Percentiles rank a stretch among this genome's conserved stretches.
Evolutionary conservation across 495 filamentous ascomycete species (phyloP).

Genomic region (Neurospora cerealis): DNA sequence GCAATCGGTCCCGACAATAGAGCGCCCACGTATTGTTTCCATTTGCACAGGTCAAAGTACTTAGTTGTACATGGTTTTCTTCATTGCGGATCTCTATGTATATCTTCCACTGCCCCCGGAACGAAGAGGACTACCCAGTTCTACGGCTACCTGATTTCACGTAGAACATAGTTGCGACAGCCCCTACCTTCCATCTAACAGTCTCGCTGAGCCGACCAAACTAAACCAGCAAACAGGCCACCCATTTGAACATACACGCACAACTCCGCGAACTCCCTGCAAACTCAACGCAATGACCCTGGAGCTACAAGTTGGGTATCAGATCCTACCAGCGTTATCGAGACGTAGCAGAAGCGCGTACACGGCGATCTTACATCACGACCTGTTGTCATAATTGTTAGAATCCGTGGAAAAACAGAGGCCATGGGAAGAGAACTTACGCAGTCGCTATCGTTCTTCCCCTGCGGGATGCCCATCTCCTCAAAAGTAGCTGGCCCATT

Average conservation of each 20-base stretch:
- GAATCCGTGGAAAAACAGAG: neutral
- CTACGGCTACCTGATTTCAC: neutral
- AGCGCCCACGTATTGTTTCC: neutral
- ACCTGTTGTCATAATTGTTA: constrained; percentile 8
- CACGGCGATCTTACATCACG: constrained; percentile 11
- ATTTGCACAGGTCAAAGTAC: neutral
- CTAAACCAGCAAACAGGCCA: neutral
- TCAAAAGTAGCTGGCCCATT: constrained; percentile 95
- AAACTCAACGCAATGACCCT: neutral
- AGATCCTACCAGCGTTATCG: neutral
- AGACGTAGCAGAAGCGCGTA: neutral
- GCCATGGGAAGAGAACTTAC: constrained; percentile 45
- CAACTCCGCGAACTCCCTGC: neutral
- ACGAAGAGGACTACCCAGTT: neutral
- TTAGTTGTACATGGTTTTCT: neutral
- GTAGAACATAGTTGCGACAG: neutral
- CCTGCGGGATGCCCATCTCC: constrained; percentile 87
- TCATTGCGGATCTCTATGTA: neutral
- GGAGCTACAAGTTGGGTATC: neutral
- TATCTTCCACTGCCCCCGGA: neutral
- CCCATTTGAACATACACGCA: neutral
- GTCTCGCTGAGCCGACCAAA: neutral
- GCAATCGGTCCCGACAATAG: neutral
- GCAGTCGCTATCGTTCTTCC: constrained; percentile 75
- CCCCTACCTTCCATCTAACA: neutral